Conservation (phyloP, 1,284 basidiomycete species). For the Malassezia japonica region DNA sequence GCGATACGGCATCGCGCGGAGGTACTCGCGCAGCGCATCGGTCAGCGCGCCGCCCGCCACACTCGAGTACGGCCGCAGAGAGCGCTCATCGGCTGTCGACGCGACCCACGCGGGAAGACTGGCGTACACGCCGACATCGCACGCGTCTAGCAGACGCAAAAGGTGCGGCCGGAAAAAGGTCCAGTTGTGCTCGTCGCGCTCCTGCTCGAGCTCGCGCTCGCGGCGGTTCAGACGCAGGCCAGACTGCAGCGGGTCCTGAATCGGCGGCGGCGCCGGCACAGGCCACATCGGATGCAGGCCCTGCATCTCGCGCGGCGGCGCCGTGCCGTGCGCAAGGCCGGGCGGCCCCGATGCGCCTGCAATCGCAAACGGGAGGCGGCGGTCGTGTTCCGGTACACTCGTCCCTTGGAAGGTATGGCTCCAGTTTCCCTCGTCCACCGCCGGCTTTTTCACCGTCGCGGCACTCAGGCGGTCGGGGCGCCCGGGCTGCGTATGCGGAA, state of each 20-base stretch:
- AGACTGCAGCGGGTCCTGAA: conserved; percentile 24
- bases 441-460: conserved; percentile 2
- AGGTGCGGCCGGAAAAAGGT: conserved; percentile 32
- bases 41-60: conserved; percentile 6
- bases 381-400: conserved; percentile 1
- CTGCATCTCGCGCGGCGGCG: not conserved
- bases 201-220: conserved; percentile 31
- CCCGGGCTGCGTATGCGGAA: conserved; percentile 6
- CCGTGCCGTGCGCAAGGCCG: not conserved
- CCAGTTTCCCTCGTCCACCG: conserved; percentile 10
- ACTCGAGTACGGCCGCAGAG: conserved; percentile 9
- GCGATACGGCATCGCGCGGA: conserved; percentile 9
- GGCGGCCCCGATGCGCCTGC: not conserved
- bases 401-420: conserved; percentile 11
- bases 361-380: conserved; percentile 4
- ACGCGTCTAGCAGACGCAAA: conserved; percentile 22
- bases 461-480: conserved; percentile 22
- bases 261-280: conserved; percentile 21
- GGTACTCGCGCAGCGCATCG: conserved; percentile 10
- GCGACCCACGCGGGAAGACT: conserved; percentile 13
- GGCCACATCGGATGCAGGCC: conserved; percentile 5
- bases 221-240: conserved; percentile 30
- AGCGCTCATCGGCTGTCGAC: conserved; percentile 7
- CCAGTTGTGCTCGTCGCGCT: conserved; percentile 32
- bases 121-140: conserved; percentile 22